phyloP scores from a whole-genome alignment of 192 early-diverging fungal species.

The Umbelopsis ramanniana region DNA sequence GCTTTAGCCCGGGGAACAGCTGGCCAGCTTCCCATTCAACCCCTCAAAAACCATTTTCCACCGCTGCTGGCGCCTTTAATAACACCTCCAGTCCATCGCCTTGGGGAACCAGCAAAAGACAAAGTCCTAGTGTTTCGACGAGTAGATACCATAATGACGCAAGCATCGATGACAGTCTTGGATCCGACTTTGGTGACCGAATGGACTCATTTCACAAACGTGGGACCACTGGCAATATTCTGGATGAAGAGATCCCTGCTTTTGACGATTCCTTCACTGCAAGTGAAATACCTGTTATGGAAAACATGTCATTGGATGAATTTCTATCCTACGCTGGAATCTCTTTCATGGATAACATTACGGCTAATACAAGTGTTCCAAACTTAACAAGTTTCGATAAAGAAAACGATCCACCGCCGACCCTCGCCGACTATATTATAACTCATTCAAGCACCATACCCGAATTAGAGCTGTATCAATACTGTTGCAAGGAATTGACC shows the following conservation, averaged over 20 bases:
- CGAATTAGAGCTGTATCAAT: slow-evolving; percentile 28
- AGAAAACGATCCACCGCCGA: slow-evolving; percentile 6
- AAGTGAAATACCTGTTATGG: background rate
- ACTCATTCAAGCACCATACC: slow-evolving; percentile 11
- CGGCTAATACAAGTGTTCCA: slow-evolving; percentile 2
- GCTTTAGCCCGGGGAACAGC: background rate
- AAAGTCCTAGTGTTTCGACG: background rate
- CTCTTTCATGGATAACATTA: slow-evolving; percentile 27
- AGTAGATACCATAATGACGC: background rate
- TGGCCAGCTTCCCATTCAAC: slow-evolving; percentile 14
- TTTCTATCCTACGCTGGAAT: slow-evolving; percentile 25
- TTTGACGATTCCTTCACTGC: slow-evolving; percentile 24
- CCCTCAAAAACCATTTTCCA: background rate
- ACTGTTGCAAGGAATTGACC: slow-evolving; percentile 26
- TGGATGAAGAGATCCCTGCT: slow-evolving; percentile 14
- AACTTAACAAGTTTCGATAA: slow-evolving; percentile 10
- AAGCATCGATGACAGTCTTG: slow-evolving; percentile 11
- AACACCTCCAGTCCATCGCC: background rate
- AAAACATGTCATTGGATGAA: slow-evolving; percentile 26
- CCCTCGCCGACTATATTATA: slow-evolving; percentile 8
- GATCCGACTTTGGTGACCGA: slow-evolving; percentile 5
- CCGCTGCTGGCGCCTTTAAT: background rate
- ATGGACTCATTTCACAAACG: slow-evolving; percentile 4
- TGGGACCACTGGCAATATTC: background rate
- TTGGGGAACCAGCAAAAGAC: slow-evolving; percentile 1